Base-by-base conservation (phyloP, 805 yeast species). In the Sugiyamaella mastotermitis region DNA sequence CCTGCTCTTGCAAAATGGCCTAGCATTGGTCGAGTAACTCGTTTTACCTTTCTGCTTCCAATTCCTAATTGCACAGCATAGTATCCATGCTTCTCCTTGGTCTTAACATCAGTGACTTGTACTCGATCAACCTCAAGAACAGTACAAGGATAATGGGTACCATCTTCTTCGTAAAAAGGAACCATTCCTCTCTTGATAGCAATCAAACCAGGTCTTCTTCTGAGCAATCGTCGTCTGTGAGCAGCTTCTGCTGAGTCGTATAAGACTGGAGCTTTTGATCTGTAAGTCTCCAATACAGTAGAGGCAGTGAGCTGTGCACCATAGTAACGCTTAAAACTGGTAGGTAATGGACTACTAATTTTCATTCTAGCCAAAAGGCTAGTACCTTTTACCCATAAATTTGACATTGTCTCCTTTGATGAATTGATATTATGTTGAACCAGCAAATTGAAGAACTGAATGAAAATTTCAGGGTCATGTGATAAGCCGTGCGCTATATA, bases 131-230 rank as follows among this genome's bases (percentile, higher is more conserved):
- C 73, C 57, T 87, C 94, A 28, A 92, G 66, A 6, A 92, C 83
- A 3, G 98, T 92, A 34, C 94, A 92, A 2, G 94, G 88, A 38
- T 71, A 60, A 46, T 78, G 78, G 37, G 66, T 68, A 19, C 96
- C 97, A 10, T 69, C 69, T 25, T 63, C 62, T 20, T 72, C 71
- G 55, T 73, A 90, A 73, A 77, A 83, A 11, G 92, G 77, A 35
- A 87, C 78, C 96, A 90, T 90, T 13, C 97, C 97, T 42, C 81
- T 69, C 58, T 92, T 92, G 47, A 77, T 66, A 1, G 94, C 94
- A 20, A 90, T 63, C 15, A 85, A 65, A 9, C 98, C 98, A 5
- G 95, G 79, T 61, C 98, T 77, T 31, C 62, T 59, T 20, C 86
- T 77, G 24, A 90, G 67, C 58, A 78, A 72, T 57, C 79, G 82